Evolutionary conservation across 768 basidiomycete species (phyloP).

Genomic region (Hirschioporus abietinus): DNA sequence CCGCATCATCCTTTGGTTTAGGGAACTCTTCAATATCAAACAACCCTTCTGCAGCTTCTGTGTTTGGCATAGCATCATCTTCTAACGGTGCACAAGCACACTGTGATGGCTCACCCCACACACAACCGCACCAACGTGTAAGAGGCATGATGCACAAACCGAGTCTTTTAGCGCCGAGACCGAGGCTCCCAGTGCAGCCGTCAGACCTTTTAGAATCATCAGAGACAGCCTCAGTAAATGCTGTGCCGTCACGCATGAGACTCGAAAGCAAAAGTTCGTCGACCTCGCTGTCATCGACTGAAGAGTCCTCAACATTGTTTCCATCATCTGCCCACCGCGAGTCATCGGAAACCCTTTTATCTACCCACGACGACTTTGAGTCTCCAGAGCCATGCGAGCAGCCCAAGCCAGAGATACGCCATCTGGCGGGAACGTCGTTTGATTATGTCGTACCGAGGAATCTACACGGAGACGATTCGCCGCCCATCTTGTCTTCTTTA

Average conservation of each 20-base stretch:
- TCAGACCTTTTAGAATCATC: neutral
- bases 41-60: neutral
- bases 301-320: neutral
- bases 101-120: neutral
- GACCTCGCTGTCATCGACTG: neutral
- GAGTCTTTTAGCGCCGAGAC: neutral
- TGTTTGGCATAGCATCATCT: neutral
- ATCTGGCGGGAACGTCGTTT: slow-evolving; percentile 19
- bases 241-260: neutral
- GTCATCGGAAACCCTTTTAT: neutral
- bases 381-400: neutral
- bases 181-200: neutral
- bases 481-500: slow-evolving; percentile 55
- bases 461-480: slow-evolving; percentile 47
- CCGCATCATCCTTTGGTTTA: neutral
- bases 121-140: neutral
- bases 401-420: neutral
- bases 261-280: neutral
- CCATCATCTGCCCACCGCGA: neutral
- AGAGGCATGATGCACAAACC: neutral
- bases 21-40: neutral
- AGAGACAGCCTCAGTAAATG: neutral
- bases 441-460: slow-evolving; percentile 62
- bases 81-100: neutral
- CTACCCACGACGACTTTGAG: neutral